phyloP scores from a whole-genome alignment of 768 basidiomycete genomes.

The Podaxis carcinomalis region DNA sequence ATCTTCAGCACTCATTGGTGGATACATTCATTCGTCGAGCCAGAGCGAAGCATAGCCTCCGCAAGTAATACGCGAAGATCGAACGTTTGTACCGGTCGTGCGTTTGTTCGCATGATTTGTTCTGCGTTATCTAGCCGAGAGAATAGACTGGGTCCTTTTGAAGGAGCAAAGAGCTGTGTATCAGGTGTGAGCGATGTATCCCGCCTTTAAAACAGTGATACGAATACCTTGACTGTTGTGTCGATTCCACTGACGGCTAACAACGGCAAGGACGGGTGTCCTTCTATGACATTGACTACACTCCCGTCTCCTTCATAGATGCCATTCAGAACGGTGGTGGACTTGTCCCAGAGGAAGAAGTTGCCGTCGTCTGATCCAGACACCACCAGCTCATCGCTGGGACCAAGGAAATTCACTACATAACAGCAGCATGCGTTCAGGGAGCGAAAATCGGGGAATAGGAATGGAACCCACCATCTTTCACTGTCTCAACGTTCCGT shows the following conservation, averaged over 20 bases:
- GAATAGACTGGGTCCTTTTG: constrained; percentile 39
- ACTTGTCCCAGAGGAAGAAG: constrained; percentile 84
- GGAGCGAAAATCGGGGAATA: neutral
- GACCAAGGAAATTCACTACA: constrained; percentile 81
- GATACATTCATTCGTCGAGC: constrained; percentile 5
- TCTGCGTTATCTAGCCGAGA: constrained; percentile 51
- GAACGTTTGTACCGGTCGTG: constrained; percentile 18
- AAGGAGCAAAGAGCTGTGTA: constrained; percentile 62
- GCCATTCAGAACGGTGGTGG: constrained; percentile 56
- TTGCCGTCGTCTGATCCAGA: constrained; percentile 89
- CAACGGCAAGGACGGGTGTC: constrained; percentile 74
- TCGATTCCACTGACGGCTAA: constrained; percentile 90
- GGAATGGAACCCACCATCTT: constrained; percentile 60
- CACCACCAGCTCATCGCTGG: constrained; percentile 68
- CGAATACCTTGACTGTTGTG: constrained; percentile 68
- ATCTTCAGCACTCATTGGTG: neutral
- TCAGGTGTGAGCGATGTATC: neutral
- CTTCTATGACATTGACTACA: constrained; percentile 86
- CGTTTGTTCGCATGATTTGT: constrained; percentile 55
- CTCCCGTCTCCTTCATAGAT: constrained; percentile 81
- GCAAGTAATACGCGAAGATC: constrained; percentile 4
- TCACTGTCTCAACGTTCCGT: constrained; percentile 79
- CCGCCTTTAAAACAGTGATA: neutral
- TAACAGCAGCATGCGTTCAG: neutral
- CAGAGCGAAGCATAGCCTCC: constrained; percentile 8